phyloP scores from a whole-genome alignment of 306 rosid genomes.

The Pterocarpus macrocarpus region DNA sequence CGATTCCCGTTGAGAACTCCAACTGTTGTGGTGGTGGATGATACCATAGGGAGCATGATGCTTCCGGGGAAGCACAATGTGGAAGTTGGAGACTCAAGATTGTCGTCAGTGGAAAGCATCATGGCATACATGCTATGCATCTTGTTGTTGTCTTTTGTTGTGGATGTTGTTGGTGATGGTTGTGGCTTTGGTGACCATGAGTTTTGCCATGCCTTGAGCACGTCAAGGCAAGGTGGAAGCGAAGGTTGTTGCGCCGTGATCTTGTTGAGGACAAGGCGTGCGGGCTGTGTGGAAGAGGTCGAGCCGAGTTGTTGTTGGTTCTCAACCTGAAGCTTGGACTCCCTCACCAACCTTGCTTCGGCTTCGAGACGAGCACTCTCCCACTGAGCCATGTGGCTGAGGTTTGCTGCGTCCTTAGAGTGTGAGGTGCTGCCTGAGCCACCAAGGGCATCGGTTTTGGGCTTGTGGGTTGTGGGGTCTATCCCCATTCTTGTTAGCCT shows the following conservation, averaged over 20 bases:
- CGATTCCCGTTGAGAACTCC: slow-evolving; percentile 21
- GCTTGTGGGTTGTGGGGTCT: slow-evolving; percentile 61
- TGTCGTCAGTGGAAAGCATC: slow-evolving; percentile 52
- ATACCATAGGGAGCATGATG: slow-evolving; percentile 14
- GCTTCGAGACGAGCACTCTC: slow-evolving; percentile 64
- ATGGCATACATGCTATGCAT: slow-evolving; percentile 55
- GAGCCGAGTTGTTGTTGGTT: slow-evolving; percentile 18
- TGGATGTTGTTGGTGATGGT: not conserved
- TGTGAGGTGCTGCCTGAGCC: not conserved
- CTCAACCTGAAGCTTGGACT: slow-evolving; percentile 46
- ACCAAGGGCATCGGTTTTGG: slow-evolving; percentile 43
- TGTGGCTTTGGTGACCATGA: slow-evolving; percentile 49
- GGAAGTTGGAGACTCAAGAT: slow-evolving; percentile 56
- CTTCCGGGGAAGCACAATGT: slow-evolving; percentile 51
- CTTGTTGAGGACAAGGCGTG: slow-evolving; percentile 51
- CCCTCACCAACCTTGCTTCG: slow-evolving; percentile 54
- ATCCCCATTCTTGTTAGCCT: slow-evolving; percentile 59
- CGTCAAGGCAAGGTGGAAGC: slow-evolving; percentile 52
- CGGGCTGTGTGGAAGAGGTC: not conserved
- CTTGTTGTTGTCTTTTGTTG: not conserved
- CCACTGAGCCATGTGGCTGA: slow-evolving; percentile 72
- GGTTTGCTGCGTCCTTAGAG: slow-evolving; percentile 45
- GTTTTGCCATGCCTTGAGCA: slow-evolving; percentile 70
- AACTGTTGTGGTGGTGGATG: slow-evolving; percentile 3
- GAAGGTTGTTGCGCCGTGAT: slow-evolving; percentile 45